phyloP scores from a whole-genome alignment of 2,329 filamentous ascomycete species.

The Colletotrichum lindemuthianum region DNA sequence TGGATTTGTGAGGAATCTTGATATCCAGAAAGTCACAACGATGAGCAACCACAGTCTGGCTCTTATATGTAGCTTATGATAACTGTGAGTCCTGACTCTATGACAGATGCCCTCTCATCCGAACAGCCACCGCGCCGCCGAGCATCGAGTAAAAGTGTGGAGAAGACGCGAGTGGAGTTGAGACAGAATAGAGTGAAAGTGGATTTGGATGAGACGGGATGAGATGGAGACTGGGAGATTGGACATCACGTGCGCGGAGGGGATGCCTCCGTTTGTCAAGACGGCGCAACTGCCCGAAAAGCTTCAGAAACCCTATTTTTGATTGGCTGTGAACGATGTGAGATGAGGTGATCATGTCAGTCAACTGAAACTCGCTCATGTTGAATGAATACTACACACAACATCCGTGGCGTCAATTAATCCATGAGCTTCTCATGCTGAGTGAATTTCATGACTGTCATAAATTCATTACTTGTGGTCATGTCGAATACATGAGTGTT shows the following conservation, averaged over 20 bases:
- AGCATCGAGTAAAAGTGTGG: constrained; percentile 4
- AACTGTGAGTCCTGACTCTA: neutral
- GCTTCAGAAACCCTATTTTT: neutral
- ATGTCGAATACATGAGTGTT: neutral
- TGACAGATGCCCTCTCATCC: neutral
- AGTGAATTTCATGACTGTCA: neutral
- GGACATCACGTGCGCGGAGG: constrained; percentile 26
- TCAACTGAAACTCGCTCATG: no score
- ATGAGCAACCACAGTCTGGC: neutral
- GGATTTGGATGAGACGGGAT: constrained; percentile 20
- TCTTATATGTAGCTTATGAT: neutral
- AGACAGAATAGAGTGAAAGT: constrained; percentile 22
- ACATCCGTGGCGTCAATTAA: no score
- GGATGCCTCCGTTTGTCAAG: constrained; percentile 2
- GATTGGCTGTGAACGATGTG: neutral
- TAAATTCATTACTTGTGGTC: constrained; percentile 18
- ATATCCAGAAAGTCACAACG: neutral
- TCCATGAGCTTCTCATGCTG: no score
- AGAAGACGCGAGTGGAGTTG: neutral
- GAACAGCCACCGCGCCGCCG: constrained; percentile 5
- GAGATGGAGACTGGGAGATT: constrained; percentile 18
- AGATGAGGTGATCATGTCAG: neutral
- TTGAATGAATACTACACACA: no score
- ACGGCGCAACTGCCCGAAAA: neutral
- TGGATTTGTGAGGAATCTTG: neutral